phyloP scores from a whole-genome alignment of 768 basidiomycete genomes.

The Tulasnella calospora region DNA sequence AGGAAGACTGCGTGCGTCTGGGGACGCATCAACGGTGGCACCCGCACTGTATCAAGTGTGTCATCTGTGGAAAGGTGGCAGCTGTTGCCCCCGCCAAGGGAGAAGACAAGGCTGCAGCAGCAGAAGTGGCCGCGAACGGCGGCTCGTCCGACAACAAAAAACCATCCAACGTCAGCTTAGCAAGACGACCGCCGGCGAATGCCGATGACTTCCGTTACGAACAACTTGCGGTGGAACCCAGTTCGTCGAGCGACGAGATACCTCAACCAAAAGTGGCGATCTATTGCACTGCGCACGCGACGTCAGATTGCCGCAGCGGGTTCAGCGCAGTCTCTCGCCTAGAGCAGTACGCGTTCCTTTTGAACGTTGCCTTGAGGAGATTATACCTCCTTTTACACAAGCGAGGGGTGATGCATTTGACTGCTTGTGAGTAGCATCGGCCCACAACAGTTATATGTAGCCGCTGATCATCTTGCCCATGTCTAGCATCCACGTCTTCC shows the following conservation, averaged over 20 bases:
- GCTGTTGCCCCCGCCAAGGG: slow-evolving; percentile 49
- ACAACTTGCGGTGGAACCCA: slow-evolving; percentile 24
- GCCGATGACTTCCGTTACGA: slow-evolving; percentile 75
- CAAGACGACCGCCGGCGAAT: slow-evolving; percentile 73
- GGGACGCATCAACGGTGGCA: slow-evolving; percentile 99
- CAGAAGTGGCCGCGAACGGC: slow-evolving; percentile 48
- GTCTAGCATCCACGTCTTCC: not conserved
- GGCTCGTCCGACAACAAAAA: slow-evolving; percentile 12
- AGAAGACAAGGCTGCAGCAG: slow-evolving; percentile 51
- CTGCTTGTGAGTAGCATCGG: slow-evolving; percentile 57
- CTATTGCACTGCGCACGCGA: slow-evolving; percentile 73
- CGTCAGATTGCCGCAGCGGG: slow-evolving; percentile 59
- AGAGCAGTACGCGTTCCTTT: slow-evolving; percentile 94
- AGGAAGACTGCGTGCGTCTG: slow-evolving; percentile 92
- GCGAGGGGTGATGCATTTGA: slow-evolving; percentile 81
- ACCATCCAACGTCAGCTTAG: slow-evolving; percentile 54
- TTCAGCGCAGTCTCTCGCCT: slow-evolving; percentile 90
- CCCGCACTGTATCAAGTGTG: slow-evolving; percentile 85
- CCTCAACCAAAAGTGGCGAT: slow-evolving; percentile 41
- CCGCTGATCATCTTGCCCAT: not conserved
- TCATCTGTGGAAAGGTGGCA: slow-evolving; percentile 70
- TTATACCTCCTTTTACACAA: slow-evolving; percentile 83
- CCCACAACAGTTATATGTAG: slow-evolving; percentile 23
- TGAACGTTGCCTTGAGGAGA: slow-evolving; percentile 90
- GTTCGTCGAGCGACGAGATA: slow-evolving; percentile 19